phyloP scores from a whole-genome alignment of 2,329 filamentous ascomycete genomes.

The Beauveria sp. region DNA sequence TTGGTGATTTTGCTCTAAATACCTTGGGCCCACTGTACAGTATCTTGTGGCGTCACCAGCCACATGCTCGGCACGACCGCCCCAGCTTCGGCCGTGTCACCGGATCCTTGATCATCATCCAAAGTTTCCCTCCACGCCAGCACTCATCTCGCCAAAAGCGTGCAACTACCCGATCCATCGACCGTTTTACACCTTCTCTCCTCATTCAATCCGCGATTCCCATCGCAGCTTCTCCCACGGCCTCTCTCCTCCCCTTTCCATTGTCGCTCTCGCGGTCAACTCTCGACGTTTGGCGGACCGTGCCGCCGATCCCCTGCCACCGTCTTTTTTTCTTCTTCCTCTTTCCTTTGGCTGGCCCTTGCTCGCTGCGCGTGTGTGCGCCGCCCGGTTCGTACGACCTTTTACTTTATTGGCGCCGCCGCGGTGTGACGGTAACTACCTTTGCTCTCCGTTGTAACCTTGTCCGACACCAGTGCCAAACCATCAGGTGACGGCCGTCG shows the following conservation, averaged over 20 bases:
- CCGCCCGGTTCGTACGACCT: neutral
- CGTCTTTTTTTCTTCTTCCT: neutral
- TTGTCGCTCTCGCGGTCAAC: too few species aligned
- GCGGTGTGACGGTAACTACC: slow-evolving; percentile 1
- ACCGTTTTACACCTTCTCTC: too few species aligned
- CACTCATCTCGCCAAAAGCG: neutral
- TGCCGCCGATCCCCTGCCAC: slow-evolving; percentile 3
- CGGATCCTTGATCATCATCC: neutral
- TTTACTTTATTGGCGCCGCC: neutral
- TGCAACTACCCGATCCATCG: neutral
- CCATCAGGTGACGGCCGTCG: slow-evolving; percentile 5
- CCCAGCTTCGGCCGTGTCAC: neutral
- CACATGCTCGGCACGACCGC: slow-evolving; percentile 4
- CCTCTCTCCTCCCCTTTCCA: too few species aligned
- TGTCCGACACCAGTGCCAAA: neutral
- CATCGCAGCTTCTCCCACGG: too few species aligned
- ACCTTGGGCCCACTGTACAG: too few species aligned
- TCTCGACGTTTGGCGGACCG: neutral
- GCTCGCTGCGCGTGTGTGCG: neutral
- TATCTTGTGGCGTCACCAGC: neutral
- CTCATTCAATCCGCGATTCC: neutral
- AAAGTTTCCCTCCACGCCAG: neutral
- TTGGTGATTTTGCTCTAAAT: too few species aligned
- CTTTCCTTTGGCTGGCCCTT: neutral
- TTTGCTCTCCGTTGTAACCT: neutral